Percentiles rank a stretch among this genome's conserved stretches.
These are phyloP conservation scores for Moringa oleifera DNA, from an alignment of 345 rosid species.

Conservation along the genomic window DNA sequence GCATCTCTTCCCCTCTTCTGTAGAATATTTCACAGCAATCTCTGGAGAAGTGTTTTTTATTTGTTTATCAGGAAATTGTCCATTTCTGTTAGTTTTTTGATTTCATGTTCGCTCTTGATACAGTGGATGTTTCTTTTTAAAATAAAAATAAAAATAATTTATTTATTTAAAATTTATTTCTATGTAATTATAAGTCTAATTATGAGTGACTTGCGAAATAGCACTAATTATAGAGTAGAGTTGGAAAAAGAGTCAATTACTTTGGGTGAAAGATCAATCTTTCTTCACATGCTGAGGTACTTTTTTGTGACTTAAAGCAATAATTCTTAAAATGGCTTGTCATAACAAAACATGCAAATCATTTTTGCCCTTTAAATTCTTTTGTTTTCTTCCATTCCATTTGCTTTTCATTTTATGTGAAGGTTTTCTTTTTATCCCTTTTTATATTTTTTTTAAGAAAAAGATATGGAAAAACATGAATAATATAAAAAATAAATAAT, in stretches of 20 bases:
- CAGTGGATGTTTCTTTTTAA: too few species aligned
- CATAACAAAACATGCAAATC: background rate
- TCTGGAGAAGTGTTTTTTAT: background rate
- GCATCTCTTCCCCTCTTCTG: background rate
- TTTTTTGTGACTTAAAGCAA: slow-evolving; percentile 6
- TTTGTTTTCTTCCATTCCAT: background rate
- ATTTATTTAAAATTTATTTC: too few species aligned
- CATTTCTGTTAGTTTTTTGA: background rate
- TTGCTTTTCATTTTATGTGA: background rate
- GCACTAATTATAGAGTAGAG: slow-evolving; percentile 24
- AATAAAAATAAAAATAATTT: too few species aligned
- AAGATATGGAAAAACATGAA: too few species aligned
- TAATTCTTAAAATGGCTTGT: background rate
- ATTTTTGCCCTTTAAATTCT: too few species aligned
- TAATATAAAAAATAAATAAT: too few species aligned
- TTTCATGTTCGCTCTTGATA: too few species aligned
- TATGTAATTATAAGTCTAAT: too few species aligned
- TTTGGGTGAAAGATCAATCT: slow-evolving; percentile 33
- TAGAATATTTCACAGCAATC: background rate
- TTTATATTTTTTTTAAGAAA: too few species aligned
- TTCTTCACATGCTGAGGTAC: slow-evolving; percentile 61
- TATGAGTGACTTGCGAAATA: background rate
- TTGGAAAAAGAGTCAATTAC: slow-evolving; percentile 36
- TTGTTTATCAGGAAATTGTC: background rate
- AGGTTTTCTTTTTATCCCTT: too few species aligned